Base-by-base conservation (phyloP, 169 alveolate species). In the Plasmodium vinckei region DNA sequence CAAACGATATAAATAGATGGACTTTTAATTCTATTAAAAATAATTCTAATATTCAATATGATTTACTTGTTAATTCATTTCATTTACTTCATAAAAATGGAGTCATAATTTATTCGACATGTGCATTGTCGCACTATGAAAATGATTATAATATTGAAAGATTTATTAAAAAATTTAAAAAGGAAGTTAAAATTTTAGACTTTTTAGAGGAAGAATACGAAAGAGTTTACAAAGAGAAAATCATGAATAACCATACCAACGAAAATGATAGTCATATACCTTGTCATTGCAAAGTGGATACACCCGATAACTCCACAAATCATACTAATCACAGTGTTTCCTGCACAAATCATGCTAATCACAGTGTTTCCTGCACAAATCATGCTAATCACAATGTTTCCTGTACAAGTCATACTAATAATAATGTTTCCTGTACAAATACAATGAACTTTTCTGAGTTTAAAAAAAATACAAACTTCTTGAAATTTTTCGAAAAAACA, bases 51-150 rank as follows among this genome's bases (percentile, higher is more conserved):
- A 77, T 89, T 46, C 97, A 95, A 68, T 63, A 86, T 46, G 70
- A 86, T 17, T 87, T 94, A 21, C 60, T 95, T 12, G 69, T 23
- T n/a, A 87, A 82, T 60, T 89, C 96, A 47, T 63, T 92, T 3
- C 17, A 60, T 27, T 60, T 95, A 4, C 91, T 95, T 51, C 91
- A 92, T 69, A 53, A 87, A 21, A 87, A 90, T 13, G 97, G 97
- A 9, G 59, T 79, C 7, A 72, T 95, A 10, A 44, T 95, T 46
- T 95, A 95, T 68, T 93, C 95, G 46, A 95, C 96, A 0, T 93
- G 96, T 44, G 93, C 97, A 4, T 56, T 95, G 57, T 94, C 93
- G 59, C 90, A 88, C 23, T 46, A 79, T 27, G 97, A 95, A 51
- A 95, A 95, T 60, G 97, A 94, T 53, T 51, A 73, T 60, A 92